A percentile compares a stretch with the other conserved stretches of the same genome.
Conservation (phyloP, 2,329 filamentous ascomycete species). For the Westerdykella aurantiaca region DNA sequence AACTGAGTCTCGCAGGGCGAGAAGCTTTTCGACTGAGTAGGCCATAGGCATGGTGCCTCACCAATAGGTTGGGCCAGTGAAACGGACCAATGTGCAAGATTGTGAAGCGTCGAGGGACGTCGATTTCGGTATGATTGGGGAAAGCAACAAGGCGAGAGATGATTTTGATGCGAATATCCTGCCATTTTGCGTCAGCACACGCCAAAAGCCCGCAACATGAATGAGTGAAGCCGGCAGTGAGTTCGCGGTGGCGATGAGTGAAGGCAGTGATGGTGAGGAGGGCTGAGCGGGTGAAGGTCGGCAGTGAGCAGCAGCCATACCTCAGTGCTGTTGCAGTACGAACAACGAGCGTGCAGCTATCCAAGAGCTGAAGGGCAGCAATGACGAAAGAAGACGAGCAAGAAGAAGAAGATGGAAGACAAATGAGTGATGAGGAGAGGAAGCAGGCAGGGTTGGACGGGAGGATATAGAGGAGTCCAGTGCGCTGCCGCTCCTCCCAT, state of each 20-base stretch:
- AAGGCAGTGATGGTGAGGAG: too few relatives aligned
- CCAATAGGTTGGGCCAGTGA: neutral
- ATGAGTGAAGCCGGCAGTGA: too few relatives aligned
- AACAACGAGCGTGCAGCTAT: conserved; percentile 34
- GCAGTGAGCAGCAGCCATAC: neutral
- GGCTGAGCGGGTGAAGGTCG: too few relatives aligned
- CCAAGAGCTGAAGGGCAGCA: conserved; percentile 35
- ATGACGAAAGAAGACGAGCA: conserved; percentile 32
- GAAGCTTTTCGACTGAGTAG: conserved; percentile 39
- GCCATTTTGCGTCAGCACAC: neutral
- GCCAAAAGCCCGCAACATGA: too few relatives aligned
- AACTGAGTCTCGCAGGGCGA: conserved; percentile 38
- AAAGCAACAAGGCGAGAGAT: conserved; percentile 27
- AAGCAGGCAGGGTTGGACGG: conserved; percentile 4
- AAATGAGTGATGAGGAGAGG: conserved; percentile 30
- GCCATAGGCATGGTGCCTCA: conserved; percentile 25
- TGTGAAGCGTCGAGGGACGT: neutral
- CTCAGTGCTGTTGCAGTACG: conserved; percentile 28
- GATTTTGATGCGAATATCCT: conserved; percentile 36
- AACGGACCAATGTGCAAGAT: neutral
- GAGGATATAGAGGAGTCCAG: conserved; percentile 17
- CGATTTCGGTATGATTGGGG: neutral
- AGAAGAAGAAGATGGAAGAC: conserved; percentile 34
- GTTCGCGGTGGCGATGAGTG: too few relatives aligned
- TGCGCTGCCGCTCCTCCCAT: conserved; percentile 19